Evolutionary conservation across 2,329 filamentous ascomycete genomes (phyloP).

Genomic region (Xylaria sp.): DNA sequence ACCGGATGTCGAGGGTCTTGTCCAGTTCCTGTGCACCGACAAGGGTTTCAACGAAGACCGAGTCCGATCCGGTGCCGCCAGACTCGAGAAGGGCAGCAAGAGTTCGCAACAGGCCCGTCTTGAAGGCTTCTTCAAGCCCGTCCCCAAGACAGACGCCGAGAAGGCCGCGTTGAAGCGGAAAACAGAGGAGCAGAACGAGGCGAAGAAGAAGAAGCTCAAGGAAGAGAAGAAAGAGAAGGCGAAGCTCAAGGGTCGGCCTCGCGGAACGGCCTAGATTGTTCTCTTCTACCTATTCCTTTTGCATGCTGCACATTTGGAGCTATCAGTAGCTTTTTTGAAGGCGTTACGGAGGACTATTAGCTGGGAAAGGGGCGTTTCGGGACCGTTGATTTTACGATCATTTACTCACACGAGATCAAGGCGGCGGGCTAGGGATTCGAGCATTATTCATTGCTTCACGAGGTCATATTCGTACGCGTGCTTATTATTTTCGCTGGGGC

Average conservation of each 20-base stretch:
- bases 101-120: constrained; percentile 82
- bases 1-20: constrained; percentile 82
- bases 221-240: constrained; percentile 94
- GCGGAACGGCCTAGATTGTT: constrained; percentile 40
- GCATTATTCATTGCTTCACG: constrained; percentile 1
- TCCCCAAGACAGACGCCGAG: constrained; percentile 83
- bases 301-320: neutral
- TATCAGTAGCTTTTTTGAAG: constrained; percentile 10
- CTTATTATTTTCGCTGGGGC: neutral
- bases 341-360: constrained; percentile 21
- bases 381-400: constrained; percentile 3
- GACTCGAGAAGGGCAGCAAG: constrained; percentile 86
- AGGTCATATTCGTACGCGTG: constrained; percentile 1
- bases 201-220: constrained; percentile 94
- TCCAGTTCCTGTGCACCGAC: constrained; percentile 84
- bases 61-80: constrained; percentile 70
- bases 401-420: constrained; percentile 18
- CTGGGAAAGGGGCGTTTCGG: constrained; percentile 23
- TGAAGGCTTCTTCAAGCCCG: constrained; percentile 93
- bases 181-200: constrained; percentile 83
- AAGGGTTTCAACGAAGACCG: constrained; percentile 97
- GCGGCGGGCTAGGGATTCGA: neutral
- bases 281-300: neutral
- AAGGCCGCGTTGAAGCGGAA: constrained; percentile 85
- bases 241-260: constrained; percentile 79